A percentile compares a stretch with the other conserved stretches of the same genome.
phyloP scores from a whole-genome alignment of 1,284 basidiomycete species.

The Marasmius tenuissimus region DNA sequence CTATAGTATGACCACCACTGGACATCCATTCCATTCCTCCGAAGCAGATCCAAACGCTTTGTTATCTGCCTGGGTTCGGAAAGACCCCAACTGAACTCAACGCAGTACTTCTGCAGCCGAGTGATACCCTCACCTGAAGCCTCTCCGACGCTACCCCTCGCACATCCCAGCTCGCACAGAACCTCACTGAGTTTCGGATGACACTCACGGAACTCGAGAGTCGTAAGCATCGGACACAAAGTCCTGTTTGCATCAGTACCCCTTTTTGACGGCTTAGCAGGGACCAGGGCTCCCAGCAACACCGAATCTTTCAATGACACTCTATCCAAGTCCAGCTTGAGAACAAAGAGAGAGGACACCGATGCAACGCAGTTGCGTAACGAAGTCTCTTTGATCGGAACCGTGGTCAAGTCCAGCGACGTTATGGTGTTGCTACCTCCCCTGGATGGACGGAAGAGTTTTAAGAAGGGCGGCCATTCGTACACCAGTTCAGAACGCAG shows the following conservation, averaged over 20 bases:
- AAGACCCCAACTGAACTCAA: not conserved
- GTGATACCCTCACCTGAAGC: not conserved
- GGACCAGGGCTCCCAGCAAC: not conserved
- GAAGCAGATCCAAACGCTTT: not conserved
- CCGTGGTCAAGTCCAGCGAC: too few species aligned
- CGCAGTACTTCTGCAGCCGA: not conserved
- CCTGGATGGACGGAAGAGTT: too few species aligned
- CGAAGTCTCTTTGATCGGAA: too few species aligned
- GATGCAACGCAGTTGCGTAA: too few species aligned
- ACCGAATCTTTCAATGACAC: not conserved
- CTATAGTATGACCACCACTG: not conserved
- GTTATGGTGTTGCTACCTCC: too few species aligned
- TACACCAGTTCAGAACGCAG: too few species aligned
- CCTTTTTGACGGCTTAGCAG: not conserved
- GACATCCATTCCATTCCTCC: not conserved
- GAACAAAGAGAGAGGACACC: too few species aligned
- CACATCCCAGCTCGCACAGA: not conserved
- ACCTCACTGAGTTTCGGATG: not conserved
- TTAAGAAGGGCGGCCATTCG: too few species aligned
- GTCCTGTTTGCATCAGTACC: not conserved
- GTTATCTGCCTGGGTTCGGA: not conserved
- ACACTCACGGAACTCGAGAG: not conserved
- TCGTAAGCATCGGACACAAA: not conserved
- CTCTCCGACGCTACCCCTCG: not conserved
- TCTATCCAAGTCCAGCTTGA: too few species aligned